Percentiles rank a stretch among this genome's conserved stretches.
Conservation (phyloP, 2,329 filamentous ascomycete species). For the Ophiostoma piceae region DNA sequence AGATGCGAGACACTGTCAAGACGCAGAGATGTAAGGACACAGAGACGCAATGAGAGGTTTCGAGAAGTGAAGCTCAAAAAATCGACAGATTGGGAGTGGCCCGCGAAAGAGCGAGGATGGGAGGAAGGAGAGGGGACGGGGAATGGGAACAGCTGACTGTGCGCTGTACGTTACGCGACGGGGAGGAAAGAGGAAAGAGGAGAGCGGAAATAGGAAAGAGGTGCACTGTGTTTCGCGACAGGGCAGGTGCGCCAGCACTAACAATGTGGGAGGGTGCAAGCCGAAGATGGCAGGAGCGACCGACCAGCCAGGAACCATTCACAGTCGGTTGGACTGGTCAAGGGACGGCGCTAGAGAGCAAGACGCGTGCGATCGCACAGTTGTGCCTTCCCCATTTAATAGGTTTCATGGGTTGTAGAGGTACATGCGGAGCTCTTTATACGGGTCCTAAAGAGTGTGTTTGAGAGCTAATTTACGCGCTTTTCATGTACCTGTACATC, state of each 20-base stretch:
- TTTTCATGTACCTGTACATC: slow-evolving; percentile 17
- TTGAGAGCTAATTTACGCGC: slow-evolving; percentile 17
- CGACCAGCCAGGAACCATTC: neutral
- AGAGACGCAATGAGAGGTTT: neutral
- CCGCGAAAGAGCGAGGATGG: slow-evolving; percentile 4
- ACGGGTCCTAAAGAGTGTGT: neutral
- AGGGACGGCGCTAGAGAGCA: slow-evolving; percentile 16
- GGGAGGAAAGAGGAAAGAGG: slow-evolving; percentile 18
- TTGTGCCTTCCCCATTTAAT: neutral
- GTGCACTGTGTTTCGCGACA: slow-evolving; percentile 20
- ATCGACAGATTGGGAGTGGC: neutral
- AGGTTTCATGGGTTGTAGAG: slow-evolving; percentile 5
- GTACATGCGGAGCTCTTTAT: slow-evolving; percentile 14
- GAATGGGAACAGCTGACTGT: neutral
- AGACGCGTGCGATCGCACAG: slow-evolving; percentile 13
- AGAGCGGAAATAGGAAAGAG: slow-evolving; percentile 16
- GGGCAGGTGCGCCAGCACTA: slow-evolving; percentile 5
- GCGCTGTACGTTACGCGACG: slow-evolving; percentile 10
- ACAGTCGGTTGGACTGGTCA: neutral
- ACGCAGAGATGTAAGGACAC: neutral
- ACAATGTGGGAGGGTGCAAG: neutral
- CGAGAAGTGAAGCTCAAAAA: slow-evolving; percentile 10
- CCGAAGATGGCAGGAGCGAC: slow-evolving; percentile 3
- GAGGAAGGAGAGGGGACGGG: neutral
- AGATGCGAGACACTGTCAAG: neutral